Percentiles rank a stretch among this genome's conserved stretches.
Evolutionary conservation across 345 rosid species (phyloP).

Genomic region (Citrus hindsii): DNA sequence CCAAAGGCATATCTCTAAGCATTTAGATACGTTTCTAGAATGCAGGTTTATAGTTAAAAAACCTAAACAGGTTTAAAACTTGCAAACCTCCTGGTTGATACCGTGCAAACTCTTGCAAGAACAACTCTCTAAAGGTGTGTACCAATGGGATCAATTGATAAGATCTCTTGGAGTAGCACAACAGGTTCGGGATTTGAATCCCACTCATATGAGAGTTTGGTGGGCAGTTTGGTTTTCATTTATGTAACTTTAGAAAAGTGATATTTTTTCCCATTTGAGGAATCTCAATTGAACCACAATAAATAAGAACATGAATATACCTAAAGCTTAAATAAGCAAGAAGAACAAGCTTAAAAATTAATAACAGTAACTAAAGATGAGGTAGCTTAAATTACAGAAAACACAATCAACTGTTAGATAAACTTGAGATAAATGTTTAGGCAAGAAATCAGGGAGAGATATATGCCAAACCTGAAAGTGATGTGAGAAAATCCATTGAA

Average conservation of each 20-base stretch:
- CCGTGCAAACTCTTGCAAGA: no score
- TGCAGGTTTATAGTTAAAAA: background rate
- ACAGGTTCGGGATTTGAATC: background rate
- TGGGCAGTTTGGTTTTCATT: background rate
- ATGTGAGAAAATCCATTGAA: slow-evolving; percentile 14
- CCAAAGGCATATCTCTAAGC: background rate
- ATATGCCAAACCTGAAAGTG: slow-evolving; percentile 15
- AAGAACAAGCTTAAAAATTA: background rate
- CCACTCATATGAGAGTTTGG: background rate
- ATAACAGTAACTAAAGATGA: background rate
- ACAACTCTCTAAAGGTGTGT: background rate
- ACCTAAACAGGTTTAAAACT: background rate
- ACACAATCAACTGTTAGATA: slow-evolving; percentile 6
- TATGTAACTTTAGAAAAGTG: background rate
- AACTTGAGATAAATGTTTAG: slow-evolving; percentile 1
- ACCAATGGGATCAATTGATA: background rate
- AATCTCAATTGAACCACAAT: background rate
- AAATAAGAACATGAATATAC: background rate
- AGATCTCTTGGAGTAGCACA: background rate
- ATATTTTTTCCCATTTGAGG: background rate
- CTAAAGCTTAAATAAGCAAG: background rate
- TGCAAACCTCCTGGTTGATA: background rate
- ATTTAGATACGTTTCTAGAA: background rate
- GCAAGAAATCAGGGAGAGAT: slow-evolving; percentile 8
- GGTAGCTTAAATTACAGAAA: background rate